Evolutionary conservation across 345 rosid genomes (phyloP), one percentile per base, ranked within the genome.

Genomic region (Corchorus olitorius): DNA sequence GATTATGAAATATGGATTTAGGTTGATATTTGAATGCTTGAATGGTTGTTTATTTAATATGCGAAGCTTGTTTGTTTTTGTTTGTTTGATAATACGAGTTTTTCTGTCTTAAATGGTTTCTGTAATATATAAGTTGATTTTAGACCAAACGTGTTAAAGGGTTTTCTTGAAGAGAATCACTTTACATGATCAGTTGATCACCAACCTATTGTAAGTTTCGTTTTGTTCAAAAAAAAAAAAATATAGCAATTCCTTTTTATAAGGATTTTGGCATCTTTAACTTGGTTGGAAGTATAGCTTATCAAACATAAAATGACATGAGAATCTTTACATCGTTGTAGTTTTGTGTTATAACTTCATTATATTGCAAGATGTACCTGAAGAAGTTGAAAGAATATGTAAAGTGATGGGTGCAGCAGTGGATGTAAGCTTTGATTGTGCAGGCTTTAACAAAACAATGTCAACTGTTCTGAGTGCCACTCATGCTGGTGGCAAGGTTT

Each of bases 381-480:
- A 76, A 68, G 99, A 96, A 78, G 93, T 90, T 68, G 86, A 54
- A 70, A 82, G 76, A 82, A 87, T 96, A 58, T 80, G 86, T 58
- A 85, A 82, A 77, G 84, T 89, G 39, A 89, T 92, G 91, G 95
- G 91, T 3, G 70, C 87, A 39, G 78, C 83, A 70, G 76, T 96
- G 1, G 88, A 92, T 72, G 97, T 91, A 74, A 92, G 87, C 76
- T 93, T 96, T 41, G 97, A 96, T 66, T 96, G 99, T 80, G 99
- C 86, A 5, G 98, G 99, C 34, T 92, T 88, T 79, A 76, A 84
- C 86, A 96, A 93, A 84, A 93, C 99, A 19, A 96, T 91, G 94
- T 81, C 90, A 5, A 93, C 98, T 0, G 94, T 98, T 39, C 77
- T 93, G 76, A 79, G 79, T 61, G 95, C 93, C 17, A 90, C 97